These are phyloP conservation scores for Mycena galopus DNA, from an alignment of 768 basidiomycete genomes.

Conservation along the genomic window DNA sequence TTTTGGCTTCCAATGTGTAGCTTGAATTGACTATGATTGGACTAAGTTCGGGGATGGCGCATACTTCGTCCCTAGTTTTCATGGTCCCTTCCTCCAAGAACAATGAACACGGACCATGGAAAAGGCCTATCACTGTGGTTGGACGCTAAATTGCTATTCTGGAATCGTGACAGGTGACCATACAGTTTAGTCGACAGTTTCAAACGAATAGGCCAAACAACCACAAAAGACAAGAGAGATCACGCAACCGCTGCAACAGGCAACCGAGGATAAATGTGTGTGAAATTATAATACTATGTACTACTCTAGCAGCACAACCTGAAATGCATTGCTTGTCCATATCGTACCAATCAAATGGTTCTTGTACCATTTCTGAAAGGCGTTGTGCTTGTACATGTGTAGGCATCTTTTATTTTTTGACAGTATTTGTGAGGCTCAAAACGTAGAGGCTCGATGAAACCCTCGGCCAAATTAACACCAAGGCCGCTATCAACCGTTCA, in stretches of 20 bases:
- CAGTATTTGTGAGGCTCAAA: neutral
- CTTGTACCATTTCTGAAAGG: neutral
- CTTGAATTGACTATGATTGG: no score
- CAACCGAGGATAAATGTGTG: neutral
- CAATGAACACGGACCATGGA: no score
- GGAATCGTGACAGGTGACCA: no score
- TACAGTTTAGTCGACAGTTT: neutral
- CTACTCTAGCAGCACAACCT: neutral
- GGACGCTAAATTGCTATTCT: no score
- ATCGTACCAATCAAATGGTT: neutral
- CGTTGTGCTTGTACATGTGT: neutral
- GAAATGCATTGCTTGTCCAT: neutral
- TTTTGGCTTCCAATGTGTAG: no score
- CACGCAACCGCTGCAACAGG: neutral
- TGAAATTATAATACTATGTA: neutral
- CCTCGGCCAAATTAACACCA: neutral
- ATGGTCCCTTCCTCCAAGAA: no score
- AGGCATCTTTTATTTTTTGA: neutral
- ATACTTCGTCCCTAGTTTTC: no score
- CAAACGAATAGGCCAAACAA: neutral
- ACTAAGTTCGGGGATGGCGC: no score
- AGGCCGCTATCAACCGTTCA: neutral
- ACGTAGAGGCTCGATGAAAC: neutral
- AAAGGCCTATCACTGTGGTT: no score
- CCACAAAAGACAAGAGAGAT: neutral